Base-by-base conservation (phyloP, 306 rosid species). In the Cucurbita moschata region DNA sequence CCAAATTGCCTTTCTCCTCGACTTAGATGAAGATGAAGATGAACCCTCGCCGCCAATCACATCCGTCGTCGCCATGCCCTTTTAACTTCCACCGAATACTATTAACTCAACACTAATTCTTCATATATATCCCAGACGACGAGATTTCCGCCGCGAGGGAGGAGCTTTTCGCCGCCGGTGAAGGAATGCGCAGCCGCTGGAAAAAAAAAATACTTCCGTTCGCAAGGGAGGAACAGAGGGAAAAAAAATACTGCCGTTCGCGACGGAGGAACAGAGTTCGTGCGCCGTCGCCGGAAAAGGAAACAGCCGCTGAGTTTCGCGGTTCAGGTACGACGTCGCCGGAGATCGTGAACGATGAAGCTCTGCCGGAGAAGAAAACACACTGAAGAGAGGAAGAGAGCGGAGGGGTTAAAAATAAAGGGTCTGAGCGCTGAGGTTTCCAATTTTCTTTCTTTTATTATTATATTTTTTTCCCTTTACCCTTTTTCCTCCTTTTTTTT, bases 1-100 rank as follows among this genome's bases (percentile, higher is more conserved):
- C 98, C 96, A 94, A 55, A 81, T 84, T 60, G 85, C 90, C 76
- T 88, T 86, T 83, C 89, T 91, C 39, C 97, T 77, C 6, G 88
- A 76, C 75, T 86, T 93, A 0, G 19, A 51, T 51, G 65, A 60
- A 12, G 66, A 43, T 5, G 47, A 43, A 56, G 62, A 56, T 18
- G 60, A 55, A 1, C 71, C 53, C 85, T 87, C 98, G 12, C 21
- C 11, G 4, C 69, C 38, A 14, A 68, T 51, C 63, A 55, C 75
- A 74, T 71, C 60, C 57, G 50, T 47, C 60, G 62, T 39, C 59
- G 62, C 75, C 75, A 71, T 52, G 7, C 37, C 71, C 52, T 5
- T 5, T 38, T 6, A 15, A 51, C 19, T 51, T 51, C 55, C 2
- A 51, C 55, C 7, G 6, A 18, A 5, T 15, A 14, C 6, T 5